Conservation (phyloP, 139 green algal genomes). For the Closterium sp. region DNA sequence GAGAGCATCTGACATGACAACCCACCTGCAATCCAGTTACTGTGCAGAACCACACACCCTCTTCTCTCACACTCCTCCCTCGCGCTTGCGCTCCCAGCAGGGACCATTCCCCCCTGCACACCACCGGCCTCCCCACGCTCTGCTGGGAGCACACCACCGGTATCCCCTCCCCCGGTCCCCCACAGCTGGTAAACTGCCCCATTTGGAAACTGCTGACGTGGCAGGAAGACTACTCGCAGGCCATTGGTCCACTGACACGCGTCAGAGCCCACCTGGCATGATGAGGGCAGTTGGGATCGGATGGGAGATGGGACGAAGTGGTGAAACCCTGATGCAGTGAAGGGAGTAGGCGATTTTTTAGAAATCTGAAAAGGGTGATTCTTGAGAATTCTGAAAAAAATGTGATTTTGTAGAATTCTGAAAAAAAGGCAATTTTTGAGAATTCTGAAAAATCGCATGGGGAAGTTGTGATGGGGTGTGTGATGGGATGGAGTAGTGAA, state of each 20-base stretch:
- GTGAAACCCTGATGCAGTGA: too few relatives aligned
- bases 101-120: not conserved
- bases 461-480: not conserved
- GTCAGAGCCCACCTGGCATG: not conserved
- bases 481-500: not conserved
- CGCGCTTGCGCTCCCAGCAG: not conserved
- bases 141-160: not conserved
- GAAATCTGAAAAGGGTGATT: too few relatives aligned
- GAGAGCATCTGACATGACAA: not conserved
- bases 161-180: not conserved
- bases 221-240: not conserved
- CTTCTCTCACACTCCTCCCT: conserved; percentile 1
- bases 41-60: conserved; percentile 40
- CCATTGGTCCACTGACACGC: not conserved
- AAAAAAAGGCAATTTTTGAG: too few relatives aligned
- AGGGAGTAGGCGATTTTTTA: not conserved
- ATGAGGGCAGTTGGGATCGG: not conserved
- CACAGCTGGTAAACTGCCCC: not conserved
- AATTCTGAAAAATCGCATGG: too few relatives aligned
- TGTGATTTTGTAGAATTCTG: too few relatives aligned
- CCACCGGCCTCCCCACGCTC: not conserved
- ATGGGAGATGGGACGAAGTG: not conserved
- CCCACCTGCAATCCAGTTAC: conserved; percentile 45
- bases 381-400: too few relatives aligned
- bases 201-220: not conserved